Percentiles rank a stretch among this genome's conserved stretches.
Evolutionary conservation across 345 rosid genomes (phyloP).

Genomic region (Passiflora organensis): DNA sequence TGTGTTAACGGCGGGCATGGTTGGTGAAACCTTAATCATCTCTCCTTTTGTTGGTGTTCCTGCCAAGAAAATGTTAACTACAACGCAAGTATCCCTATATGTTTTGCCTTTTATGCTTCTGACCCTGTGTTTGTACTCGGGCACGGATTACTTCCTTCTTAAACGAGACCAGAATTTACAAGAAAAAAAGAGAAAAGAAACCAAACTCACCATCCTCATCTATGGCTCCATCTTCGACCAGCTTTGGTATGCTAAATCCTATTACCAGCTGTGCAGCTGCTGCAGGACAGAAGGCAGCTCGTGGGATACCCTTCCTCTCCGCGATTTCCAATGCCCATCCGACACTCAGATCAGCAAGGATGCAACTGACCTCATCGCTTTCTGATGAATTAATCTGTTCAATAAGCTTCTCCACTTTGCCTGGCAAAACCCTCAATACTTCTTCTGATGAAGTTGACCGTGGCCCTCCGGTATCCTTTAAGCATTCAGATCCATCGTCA

Average conservation of each 20-base stretch:
- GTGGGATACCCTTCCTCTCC: constrained; percentile 14
- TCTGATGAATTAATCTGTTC: not conserved
- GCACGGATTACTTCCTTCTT: not conserved
- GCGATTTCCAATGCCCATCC: constrained; percentile 32
- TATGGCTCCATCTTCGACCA: constrained; percentile 1
- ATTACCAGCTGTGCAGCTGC: constrained; percentile 5
- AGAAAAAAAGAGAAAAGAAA: not conserved
- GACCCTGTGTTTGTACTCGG: not conserved
- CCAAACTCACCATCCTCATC: not conserved
- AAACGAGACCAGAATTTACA: not conserved
- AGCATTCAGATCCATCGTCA: constrained; percentile 8
- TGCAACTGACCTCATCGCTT: constrained; percentile 21
- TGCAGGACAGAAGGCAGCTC: constrained; percentile 12
- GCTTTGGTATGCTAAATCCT: not conserved
- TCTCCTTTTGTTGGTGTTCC: constrained; percentile 10
- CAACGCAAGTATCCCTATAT: not conserved
- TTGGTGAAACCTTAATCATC: constrained; percentile 9
- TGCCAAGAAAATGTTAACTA: not conserved
- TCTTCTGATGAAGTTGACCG: not conserved
- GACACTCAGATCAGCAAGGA: constrained; percentile 18
- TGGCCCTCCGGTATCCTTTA: not conserved
- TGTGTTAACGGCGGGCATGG: constrained; percentile 14
- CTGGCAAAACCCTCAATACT: constrained; percentile 1
- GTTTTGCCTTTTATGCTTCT: not conserved
- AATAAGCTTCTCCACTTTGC: constrained; percentile 3